phyloP scores from a whole-genome alignment of 2,329 filamentous ascomycete genomes.

The Sclerotinia borealis region DNA sequence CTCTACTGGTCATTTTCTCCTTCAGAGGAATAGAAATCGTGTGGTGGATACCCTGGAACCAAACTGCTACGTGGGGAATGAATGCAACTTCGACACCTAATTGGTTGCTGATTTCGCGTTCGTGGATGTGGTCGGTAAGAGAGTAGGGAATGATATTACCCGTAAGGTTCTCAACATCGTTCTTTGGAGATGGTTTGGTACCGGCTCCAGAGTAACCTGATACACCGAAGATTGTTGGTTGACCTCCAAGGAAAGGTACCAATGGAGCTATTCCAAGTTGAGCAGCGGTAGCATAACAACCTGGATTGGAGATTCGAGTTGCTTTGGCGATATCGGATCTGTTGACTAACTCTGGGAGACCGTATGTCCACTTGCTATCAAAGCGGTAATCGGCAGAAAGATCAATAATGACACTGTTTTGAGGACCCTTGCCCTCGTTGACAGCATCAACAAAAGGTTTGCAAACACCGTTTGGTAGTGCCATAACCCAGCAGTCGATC shows the following conservation, averaged over 20 bases:
- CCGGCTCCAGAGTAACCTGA: conserved; percentile 93
- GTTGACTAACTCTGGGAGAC: conserved; percentile 77
- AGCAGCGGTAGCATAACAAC: conserved; percentile 90
- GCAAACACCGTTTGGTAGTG: conserved; percentile 90
- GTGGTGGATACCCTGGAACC: conserved; percentile 94
- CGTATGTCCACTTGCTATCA: conserved; percentile 79
- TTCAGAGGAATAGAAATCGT: conserved; percentile 86
- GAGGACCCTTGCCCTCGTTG: conserved; percentile 55
- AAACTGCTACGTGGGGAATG: conserved; percentile 88
- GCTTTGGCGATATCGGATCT: conserved; percentile 71
- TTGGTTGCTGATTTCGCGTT: conserved; percentile 79
- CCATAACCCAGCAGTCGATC: conserved; percentile 97
- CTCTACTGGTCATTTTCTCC: conserved; percentile 79
- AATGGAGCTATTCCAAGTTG: conserved; percentile 85
- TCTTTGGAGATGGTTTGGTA: conserved; percentile 90
- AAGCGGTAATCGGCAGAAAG: conserved; percentile 97
- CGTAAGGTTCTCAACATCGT: conserved; percentile 74
- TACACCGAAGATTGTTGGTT: conserved; percentile 82
- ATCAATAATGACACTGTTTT: conserved; percentile 77
- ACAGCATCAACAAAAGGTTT: conserved; percentile 90
- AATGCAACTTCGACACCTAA: conserved; percentile 73
- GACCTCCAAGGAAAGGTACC: conserved; percentile 66
- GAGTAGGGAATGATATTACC: conserved; percentile 91
- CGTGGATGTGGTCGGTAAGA: conserved; percentile 90
- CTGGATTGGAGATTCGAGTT: conserved; percentile 83